Conservation (phyloP, 176 grass and related monocot genomes). For the Musa itinerans region DNA sequence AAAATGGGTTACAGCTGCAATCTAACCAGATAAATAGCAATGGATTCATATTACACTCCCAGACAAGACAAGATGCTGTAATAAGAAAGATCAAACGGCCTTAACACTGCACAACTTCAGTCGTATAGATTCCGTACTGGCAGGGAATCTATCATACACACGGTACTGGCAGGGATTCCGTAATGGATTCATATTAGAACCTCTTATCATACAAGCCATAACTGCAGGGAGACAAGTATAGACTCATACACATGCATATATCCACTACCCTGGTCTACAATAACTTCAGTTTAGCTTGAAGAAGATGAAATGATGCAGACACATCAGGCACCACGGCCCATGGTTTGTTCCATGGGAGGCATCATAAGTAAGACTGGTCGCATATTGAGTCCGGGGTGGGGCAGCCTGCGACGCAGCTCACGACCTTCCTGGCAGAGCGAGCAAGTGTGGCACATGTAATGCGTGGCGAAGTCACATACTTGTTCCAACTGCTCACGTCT, state of each 20-base stretch:
- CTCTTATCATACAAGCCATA: neutral
- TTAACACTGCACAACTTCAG: neutral
- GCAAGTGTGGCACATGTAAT: slow-evolving; percentile 71
- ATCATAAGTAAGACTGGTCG: slow-evolving; percentile 48
- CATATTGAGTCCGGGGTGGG: slow-evolving; percentile 65
- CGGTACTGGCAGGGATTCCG: too few species aligned
- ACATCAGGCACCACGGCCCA: slow-evolving; percentile 51
- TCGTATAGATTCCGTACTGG: too few species aligned
- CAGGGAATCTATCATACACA: too few species aligned
- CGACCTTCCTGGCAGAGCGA: slow-evolving; percentile 84
- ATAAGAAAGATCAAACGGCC: neutral
- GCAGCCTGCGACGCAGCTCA: slow-evolving; percentile 55
- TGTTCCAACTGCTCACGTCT: slow-evolving; percentile 54
- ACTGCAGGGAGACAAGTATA: neutral
- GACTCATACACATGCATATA: neutral
- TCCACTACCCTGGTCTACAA: neutral
- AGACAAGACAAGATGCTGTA: too few species aligned
- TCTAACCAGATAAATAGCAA: too few species aligned
- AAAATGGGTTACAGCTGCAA: too few species aligned
- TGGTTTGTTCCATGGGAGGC: slow-evolving; percentile 67
- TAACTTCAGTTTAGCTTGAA: neutral
- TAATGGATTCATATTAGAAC: neutral
- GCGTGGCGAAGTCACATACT: slow-evolving; percentile 56
- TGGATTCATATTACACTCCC: too few species aligned
- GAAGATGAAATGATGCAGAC: neutral